Evolutionary conservation across 2,329 filamentous ascomycete genomes (phyloP).

Genomic region (Trichophaea hybrida): DNA sequence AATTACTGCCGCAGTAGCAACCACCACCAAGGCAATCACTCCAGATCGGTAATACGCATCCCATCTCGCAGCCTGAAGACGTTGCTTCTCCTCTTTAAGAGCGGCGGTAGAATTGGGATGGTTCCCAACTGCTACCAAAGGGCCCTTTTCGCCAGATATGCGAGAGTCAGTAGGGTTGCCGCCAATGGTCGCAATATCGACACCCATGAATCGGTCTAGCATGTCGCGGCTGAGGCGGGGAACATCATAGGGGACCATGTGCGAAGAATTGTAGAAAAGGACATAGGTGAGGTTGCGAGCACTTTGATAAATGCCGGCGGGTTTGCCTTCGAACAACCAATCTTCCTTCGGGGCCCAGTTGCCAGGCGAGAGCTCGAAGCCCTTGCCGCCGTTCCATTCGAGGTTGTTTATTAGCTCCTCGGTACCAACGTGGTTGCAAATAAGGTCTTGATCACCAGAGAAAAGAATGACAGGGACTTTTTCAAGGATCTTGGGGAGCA

Average conservation of each 20-base stretch:
- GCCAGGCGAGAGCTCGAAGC: conserved; percentile 75
- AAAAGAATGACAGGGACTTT: conserved; percentile 73
- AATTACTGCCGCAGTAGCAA: conserved; percentile 53
- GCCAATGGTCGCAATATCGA: conserved; percentile 81
- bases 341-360: conserved; percentile 83
- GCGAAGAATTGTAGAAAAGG: conserved; percentile 84
- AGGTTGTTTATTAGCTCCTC: conserved; percentile 82
- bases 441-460: conserved; percentile 83
- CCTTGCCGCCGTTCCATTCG: conserved; percentile 80
- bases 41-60: conserved; percentile 77
- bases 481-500: conserved; percentile 65
- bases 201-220: conserved; percentile 89
- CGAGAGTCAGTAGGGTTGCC: conserved; percentile 62
- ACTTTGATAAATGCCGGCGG: conserved; percentile 83
- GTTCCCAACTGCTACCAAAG: conserved; percentile 61
- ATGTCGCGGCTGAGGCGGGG: conserved; percentile 80
- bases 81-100: conserved; percentile 53
- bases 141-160: conserved; percentile 62
- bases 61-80: conserved; percentile 75
- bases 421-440: conserved; percentile 93
- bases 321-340: conserved; percentile 83
- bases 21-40: conserved; percentile 69
- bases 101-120: conserved; percentile 53
- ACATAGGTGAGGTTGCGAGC: conserved; percentile 93
- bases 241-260: conserved; percentile 96